Base-by-base conservation (phyloP, 75 land plant genomes). In the Pinus albicaulis region DNA sequence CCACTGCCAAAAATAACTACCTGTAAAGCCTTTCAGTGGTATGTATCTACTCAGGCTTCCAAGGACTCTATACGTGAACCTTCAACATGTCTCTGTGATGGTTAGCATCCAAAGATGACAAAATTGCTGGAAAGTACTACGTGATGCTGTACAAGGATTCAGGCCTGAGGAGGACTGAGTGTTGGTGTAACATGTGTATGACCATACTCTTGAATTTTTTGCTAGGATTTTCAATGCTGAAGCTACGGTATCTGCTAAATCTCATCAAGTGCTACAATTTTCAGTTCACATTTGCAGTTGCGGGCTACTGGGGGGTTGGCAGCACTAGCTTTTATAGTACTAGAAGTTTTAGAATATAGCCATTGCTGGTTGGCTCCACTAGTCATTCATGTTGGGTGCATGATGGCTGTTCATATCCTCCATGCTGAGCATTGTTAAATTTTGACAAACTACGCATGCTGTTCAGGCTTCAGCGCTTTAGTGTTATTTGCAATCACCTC, bases 121-220 rank as follows among this genome's bases (percentile, higher is more conserved):
- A 34, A 28, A 6, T 15, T 64, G 68, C 31, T 31, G 68, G 68
- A 64, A 64, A 64, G 68, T 31, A 64, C 68, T 64, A 36, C 41
- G 6, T 16, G 41, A 64, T 28, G 31, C 31, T 64, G n/a, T 31
- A 64, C n/a, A 64, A 31, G 68, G 53, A 48, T 11, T 48, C 53
- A 48, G 12, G 34, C 10, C 38, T 17, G 41, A 7, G 8, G 16
- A 16, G 34, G 20, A 64, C 34, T 2, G 2, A 31, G 31, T 64
- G 68, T 64, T 48, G 53, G 53, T 48, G 53, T 48, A 48, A 8
- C 53, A 11, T 48, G 2, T 48, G 53, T 48, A 48, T 48, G 53
- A 48, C 53, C 10, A 48, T 48, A 2, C 53, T 48, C 53, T 48
- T 48, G 12, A 38, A 38, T 38, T 38, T 5, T 38, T 38, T 38